These are phyloP conservation scores for Oxytropis ochrocephala DNA, from an alignment of 306 rosid genomes.

Conservation along the genomic window DNA sequence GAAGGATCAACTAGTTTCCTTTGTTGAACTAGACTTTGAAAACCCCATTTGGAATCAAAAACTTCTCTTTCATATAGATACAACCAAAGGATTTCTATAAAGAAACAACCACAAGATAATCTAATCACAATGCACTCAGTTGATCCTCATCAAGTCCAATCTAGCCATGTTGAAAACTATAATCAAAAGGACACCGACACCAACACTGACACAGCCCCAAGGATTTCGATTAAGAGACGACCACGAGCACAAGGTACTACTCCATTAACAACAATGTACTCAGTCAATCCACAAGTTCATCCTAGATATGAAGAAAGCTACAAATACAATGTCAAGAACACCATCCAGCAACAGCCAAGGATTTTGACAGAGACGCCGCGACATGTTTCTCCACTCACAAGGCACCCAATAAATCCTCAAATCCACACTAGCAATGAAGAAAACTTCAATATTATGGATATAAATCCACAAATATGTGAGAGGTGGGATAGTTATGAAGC, in stretches of 20 bases:
- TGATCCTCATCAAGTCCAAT: slow-evolving; percentile 26
- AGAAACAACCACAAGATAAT: slow-evolving; percentile 43
- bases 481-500: slow-evolving; percentile 37
- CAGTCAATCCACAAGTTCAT: slow-evolving; percentile 31
- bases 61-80: slow-evolving; percentile 31
- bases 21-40: slow-evolving; percentile 56
- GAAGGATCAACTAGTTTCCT: slow-evolving; percentile 62
- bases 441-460: slow-evolving; percentile 42
- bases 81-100: slow-evolving; percentile 41
- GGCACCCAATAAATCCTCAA: slow-evolving; percentile 20
- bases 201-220: slow-evolving; percentile 47
- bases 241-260: slow-evolving; percentile 31
- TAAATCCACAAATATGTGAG: slow-evolving; percentile 50
- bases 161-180: slow-evolving; percentile 34
- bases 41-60: slow-evolving; percentile 59
- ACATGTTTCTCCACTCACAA: slow-evolving; percentile 38
- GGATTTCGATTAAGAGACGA: slow-evolving; percentile 39
- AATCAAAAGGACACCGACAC: slow-evolving; percentile 47
- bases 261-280: slow-evolving; percentile 18
- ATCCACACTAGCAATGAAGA: slow-evolving; percentile 29
- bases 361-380: slow-evolving; percentile 41
- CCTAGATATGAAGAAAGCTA: slow-evolving; percentile 35
- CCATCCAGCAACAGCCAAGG: slow-evolving; percentile 54
- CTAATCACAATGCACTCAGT: slow-evolving; percentile 38
- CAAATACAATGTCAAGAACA: slow-evolving; percentile 48